Base-by-base conservation (phyloP, 2,329 filamentous ascomycete genomes). In the Trichoderma koningiopsis region DNA sequence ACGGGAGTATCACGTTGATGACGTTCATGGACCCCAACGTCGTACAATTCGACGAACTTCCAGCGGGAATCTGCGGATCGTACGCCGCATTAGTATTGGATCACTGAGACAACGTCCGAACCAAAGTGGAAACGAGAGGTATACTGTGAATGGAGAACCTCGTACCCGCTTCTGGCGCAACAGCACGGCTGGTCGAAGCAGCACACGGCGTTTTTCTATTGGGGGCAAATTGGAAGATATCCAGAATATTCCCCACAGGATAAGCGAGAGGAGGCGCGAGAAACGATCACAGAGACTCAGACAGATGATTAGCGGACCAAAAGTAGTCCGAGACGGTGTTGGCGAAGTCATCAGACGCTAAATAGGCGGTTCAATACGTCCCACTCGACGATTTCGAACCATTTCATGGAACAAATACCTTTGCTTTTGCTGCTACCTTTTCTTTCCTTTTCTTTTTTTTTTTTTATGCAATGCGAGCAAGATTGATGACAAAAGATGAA, bases 1-100 rank as follows among this genome's bases (percentile, higher is more conserved):
- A n/a, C 79, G 81, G 3, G 78, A 83, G 57, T 75, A 76, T 59
- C 70, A 74, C 24, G 72, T 73, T 8, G 75, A 78, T 64, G 78
- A 81, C 16, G 76, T 74, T 31, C 75, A 79, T 35, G 78, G 78
- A 3, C 80, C 82, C 0, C 85, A 89, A 52, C 84, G 87, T 4
- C 83, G 87, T 31, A 89, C 85, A 2, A 88, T 90, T 70, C 83
- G 83, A 57, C 83, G 87, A 61, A 88, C 86, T 7, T 81, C 85
- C 5, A 89, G 87, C 72, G 88, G 88, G 1, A 89, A 85, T 71
- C 77, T 90, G 63, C 82, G 87, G 14, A 87, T 90, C 0, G 85
- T 90, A 77, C 83, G 82, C 71, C 83, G 86, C 67, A 80, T 81
- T 37, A 89, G 86, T 72, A 71, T 79, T 24, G 82, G 84, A 47